These are phyloP conservation scores for Parastagonospora avenae DNA, from an alignment of 2,329 filamentous ascomycete genomes.

Conservation along the genomic window DNA sequence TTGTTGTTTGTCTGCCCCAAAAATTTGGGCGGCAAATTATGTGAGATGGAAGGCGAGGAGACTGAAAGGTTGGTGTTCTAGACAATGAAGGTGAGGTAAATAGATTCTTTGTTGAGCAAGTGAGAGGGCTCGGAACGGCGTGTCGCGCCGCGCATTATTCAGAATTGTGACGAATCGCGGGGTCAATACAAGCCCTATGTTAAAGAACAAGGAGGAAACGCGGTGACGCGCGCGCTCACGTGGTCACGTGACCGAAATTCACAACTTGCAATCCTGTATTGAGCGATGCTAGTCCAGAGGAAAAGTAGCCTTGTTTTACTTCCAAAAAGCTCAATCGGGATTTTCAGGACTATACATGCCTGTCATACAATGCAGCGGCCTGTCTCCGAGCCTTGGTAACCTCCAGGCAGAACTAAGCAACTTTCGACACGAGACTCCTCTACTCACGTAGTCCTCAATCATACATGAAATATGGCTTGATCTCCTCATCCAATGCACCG, in stretches of 20 bases:
- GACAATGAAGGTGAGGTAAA: slow-evolving; percentile 3
- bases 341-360: too few relatives aligned
- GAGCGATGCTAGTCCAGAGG: too few relatives aligned
- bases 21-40: neutral
- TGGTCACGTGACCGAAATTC: neutral
- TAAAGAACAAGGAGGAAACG: neutral
- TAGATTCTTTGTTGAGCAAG: neutral
- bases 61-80: neutral
- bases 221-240: slow-evolving; percentile 4
- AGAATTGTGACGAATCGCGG: neutral
- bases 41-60: neutral
- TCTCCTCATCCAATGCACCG: too few relatives aligned
- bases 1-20: neutral
- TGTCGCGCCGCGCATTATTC: neutral
- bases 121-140: neutral
- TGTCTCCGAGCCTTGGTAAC: too few relatives aligned
- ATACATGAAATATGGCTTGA: too few relatives aligned
- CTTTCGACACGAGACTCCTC: too few relatives aligned
- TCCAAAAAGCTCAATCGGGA: too few relatives aligned
- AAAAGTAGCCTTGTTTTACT: too few relatives aligned
- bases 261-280: too few relatives aligned
- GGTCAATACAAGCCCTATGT: neutral
- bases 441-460: too few relatives aligned
- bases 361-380: too few relatives aligned
- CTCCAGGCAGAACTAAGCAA: too few relatives aligned